Evolutionary conservation across 176 grass and related monocot genomes (phyloP), one percentile per base, ranked within the genome.

Genomic region (Saccharum officinarum): DNA sequence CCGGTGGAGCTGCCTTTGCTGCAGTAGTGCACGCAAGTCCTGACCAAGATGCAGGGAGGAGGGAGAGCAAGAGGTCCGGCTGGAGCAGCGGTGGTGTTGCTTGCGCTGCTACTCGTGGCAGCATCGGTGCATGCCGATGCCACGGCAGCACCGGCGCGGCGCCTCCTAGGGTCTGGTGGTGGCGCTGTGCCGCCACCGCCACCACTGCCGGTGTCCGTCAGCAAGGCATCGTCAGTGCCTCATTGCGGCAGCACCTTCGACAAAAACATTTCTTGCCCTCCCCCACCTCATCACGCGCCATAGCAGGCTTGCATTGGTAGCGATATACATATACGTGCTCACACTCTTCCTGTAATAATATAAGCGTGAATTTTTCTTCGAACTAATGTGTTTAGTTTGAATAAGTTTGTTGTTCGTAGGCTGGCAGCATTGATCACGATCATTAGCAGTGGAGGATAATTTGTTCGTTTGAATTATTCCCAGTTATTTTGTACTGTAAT

Each of bases 31-130:
- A 13, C 49, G 16, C 60, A 28, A 11, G 23, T 63, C 60, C 60
- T 4, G 23, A 76, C 37, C 73, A 76, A 41, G 75, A 78, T 78
- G 75, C 60, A 62, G 75, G 75, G 75, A 77, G 75, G 52, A 61
- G 17, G 49, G 23, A 2, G 70, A 15, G 41, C 39, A 18, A 22
- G 25, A 22, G 26, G 45, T 20, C 25, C 6, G 15, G 26, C 41
- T 54, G 49, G 46, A 76, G 75, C 15, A 1, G 73, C 54, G 22
- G 54, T 20, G 49, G 2, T 20, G 75, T 3, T 78, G 31, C 20
- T 78, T 15, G 50, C 54, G 20, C 34, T 78, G 36, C 12, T 62
- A 34, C 50, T 78, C 54, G 20, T 78, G 20, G 12, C 36, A 3
- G 36, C 75, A 20, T 61, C 54, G 22, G 34, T 61, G 75, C 33